A percentile compares a stretch with the other conserved stretches of the same genome.
These are phyloP conservation scores for Arthrobotrys sinensis DNA, from an alignment of 2,329 filamentous ascomycete genomes.

Conservation along the genomic window DNA sequence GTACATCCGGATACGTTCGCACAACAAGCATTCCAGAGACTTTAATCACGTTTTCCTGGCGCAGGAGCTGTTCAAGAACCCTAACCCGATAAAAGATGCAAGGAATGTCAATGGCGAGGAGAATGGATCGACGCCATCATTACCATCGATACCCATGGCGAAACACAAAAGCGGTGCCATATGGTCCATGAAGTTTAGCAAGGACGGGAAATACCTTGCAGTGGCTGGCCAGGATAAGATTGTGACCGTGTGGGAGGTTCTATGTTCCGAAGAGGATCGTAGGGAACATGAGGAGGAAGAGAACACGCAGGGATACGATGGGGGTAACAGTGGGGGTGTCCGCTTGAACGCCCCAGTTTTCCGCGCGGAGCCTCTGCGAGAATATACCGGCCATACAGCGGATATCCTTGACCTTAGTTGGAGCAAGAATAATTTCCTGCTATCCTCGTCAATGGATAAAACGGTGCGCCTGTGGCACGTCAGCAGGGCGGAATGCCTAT, in stretches of 20 bases:
- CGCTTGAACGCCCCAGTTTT: constrained; percentile 92
- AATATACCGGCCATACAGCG: constrained; percentile 86
- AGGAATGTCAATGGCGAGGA: constrained; percentile 67
- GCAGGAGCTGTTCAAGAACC: constrained; percentile 82
- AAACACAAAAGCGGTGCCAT: constrained; percentile 75
- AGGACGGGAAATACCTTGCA: constrained; percentile 89
- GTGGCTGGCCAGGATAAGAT: constrained; percentile 91
- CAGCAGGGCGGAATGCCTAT: constrained; percentile 86
- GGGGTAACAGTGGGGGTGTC: constrained; percentile 68
- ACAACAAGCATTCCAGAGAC: constrained; percentile 84
- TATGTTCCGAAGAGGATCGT: constrained; percentile 85
- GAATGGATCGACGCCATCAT: constrained; percentile 66
- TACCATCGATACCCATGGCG: constrained; percentile 60
- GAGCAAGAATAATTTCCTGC: constrained; percentile 96
- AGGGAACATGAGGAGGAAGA: constrained; percentile 80
- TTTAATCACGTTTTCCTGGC: constrained; percentile 92
- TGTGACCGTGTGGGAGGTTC: constrained; percentile 89
- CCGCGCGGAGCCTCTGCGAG: constrained; percentile 80
- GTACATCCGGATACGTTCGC: constrained; percentile 85
- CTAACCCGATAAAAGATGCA: constrained; percentile 59
- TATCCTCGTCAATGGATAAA: constrained; percentile 98
- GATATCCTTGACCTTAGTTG: constrained; percentile 93
- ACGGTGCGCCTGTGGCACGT: constrained; percentile 95
- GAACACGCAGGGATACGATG: constrained; percentile 65
- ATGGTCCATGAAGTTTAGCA: constrained; percentile 94